Evolutionary conservation across 768 basidiomycete species (phyloP), one percentile per base, ranked within the genome.

Genomic region (Scleroderma citrinum): DNA sequence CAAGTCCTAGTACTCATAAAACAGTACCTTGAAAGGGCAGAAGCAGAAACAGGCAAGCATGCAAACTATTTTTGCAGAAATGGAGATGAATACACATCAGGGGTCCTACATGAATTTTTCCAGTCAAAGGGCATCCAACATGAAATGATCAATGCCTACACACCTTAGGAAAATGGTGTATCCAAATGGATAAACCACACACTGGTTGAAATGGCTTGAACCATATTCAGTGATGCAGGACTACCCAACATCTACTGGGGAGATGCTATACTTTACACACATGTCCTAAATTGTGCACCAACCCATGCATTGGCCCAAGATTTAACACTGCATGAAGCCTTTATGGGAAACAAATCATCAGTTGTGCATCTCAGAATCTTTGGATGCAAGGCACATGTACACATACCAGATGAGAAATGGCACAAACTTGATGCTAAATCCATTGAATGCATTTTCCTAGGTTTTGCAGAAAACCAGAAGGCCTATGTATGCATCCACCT

Each of bases 21-120:
- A 20, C 16, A 38, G 17, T 38, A 38, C 37, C 20, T 38, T 3
- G 17, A 17, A 11, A 5, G 17, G 17, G 37, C 16, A 38, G 37
- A 38, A n/a, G 37, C 37, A 19, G 37, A 38, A n/a, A 38, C 12
- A 7, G 37, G 37, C 3, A 7, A 38, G 17, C 37, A 19, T 20
- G 17, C 37, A 38, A 38, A 38, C 17, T 38, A 21, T 38, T 38
- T 38, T 38, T 20, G 17, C 20, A 38, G 7, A 2, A n/a, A 38
- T 19, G 65, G 65, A 3, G 61, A 52, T 34, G 67, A 70, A 49
- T 56, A 66, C 17, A 49, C 65, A 0, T 66, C 66, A 17, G 41
- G 36, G 1, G 45, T 39, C 2, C 47, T 66, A 17, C 56, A 59
- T 39, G 10, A 49, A 1, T 67, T 59, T 49, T 51, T 55, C 16